A percentile compares a stretch with the other conserved stretches of the same genome.
Conservation (phyloP, 345 rosid genomes). For the Corymbia maculata region DNA sequence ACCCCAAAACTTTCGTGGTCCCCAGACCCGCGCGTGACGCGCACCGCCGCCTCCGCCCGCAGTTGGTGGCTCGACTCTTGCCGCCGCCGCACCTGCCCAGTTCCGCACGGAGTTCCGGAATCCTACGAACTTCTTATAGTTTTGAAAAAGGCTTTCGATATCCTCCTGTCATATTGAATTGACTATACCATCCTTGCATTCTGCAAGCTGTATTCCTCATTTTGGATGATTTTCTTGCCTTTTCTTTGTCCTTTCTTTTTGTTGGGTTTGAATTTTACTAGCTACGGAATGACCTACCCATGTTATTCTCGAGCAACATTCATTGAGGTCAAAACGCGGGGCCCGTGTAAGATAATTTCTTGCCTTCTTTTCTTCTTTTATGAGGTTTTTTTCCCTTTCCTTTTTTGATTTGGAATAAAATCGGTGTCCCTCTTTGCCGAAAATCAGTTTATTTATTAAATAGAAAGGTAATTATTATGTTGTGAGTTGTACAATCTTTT, state of each 20-base stretch:
- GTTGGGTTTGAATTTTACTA: too few species aligned
- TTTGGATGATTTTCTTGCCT: not conserved
- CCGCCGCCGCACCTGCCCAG: rapidly evolving
- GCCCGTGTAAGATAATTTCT: not conserved
- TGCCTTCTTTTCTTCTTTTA: not conserved
- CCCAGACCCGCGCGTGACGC: not conserved
- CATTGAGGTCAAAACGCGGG: not conserved
- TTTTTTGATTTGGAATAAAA: too few species aligned
- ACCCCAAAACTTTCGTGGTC: not conserved
- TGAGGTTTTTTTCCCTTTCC: not conserved
- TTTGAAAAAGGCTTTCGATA: not conserved
- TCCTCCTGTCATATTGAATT: too few species aligned
- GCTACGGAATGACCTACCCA: not conserved
- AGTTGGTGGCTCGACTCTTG: not conserved
- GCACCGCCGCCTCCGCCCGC: not conserved
- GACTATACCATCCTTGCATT: rapidly evolving
- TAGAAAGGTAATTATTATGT: too few species aligned
- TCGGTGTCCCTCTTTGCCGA: too few species aligned
- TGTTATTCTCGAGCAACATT: not conserved
- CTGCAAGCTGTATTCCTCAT: too few species aligned
- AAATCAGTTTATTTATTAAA: not conserved
- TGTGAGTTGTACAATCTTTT: too few species aligned
- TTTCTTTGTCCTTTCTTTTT: not conserved
- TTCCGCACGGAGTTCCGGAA: not conserved
- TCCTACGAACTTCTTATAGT: not conserved